phyloP scores from a whole-genome alignment of 2,329 filamentous ascomycete species.

The Fusarium verrucosum region DNA sequence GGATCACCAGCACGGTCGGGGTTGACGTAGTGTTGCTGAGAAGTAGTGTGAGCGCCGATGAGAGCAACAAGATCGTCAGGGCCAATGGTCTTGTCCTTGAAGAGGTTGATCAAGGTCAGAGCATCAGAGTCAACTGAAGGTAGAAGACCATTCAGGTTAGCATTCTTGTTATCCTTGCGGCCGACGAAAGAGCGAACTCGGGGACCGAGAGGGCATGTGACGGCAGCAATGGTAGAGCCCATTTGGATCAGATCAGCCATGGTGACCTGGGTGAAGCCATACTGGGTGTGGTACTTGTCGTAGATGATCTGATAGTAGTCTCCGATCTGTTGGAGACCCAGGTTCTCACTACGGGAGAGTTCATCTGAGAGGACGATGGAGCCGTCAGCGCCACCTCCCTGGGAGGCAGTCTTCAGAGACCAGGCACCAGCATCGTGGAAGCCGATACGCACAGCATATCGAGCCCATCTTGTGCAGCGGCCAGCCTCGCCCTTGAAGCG shows the following conservation, averaged over 20 bases:
- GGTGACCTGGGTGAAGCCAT: slow-evolving; percentile 52
- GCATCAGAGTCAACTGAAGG: slow-evolving; percentile 56
- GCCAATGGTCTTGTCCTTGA: slow-evolving; percentile 63
- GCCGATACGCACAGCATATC: slow-evolving; percentile 57
- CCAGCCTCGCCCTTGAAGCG: slow-evolving; percentile 51
- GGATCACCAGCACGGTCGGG: slow-evolving; percentile 52
- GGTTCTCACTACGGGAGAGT: slow-evolving; percentile 55
- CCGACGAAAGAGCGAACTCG: slow-evolving; percentile 62
- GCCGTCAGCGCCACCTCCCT: slow-evolving; percentile 58
- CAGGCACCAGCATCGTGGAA: slow-evolving; percentile 60
- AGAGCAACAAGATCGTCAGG: slow-evolving; percentile 62
- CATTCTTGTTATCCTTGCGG: slow-evolving; percentile 55
- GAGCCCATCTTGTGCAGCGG: slow-evolving; percentile 55
- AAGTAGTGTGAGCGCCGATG: slow-evolving; percentile 63
- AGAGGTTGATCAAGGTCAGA: slow-evolving; percentile 59
- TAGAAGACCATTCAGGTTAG: slow-evolving; percentile 54
- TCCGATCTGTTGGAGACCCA: slow-evolving; percentile 58
- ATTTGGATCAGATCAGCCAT: slow-evolving; percentile 66
- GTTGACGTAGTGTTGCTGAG: slow-evolving; percentile 59
- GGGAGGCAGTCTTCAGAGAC: slow-evolving; percentile 48
- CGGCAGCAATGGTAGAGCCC: slow-evolving; percentile 59
- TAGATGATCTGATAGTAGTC: slow-evolving; percentile 52
- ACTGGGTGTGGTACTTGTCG: slow-evolving; percentile 50
- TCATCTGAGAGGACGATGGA: slow-evolving; percentile 54
- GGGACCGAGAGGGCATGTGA: slow-evolving; percentile 57